phyloP scores from a whole-genome alignment of 305 asterid species.

The Solanum chacoense region DNA sequence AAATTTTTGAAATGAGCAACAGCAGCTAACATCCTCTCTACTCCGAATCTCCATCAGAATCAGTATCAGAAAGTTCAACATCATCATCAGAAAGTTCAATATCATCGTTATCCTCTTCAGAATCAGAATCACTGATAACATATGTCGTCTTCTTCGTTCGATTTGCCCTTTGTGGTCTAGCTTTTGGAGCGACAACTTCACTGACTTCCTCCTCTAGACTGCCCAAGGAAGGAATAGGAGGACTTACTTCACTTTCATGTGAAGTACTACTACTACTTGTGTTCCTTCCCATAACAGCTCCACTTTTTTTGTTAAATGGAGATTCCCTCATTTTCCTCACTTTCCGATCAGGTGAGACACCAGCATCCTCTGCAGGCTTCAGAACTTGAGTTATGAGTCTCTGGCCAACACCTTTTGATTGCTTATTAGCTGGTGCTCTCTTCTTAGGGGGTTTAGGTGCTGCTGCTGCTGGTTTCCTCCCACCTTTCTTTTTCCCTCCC shows the following conservation, averaged over 20 bases:
- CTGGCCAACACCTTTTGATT: conserved; percentile 38
- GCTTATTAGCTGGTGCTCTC: conserved; percentile 38
- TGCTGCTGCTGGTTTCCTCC: conserved; percentile 45
- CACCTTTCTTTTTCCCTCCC: conserved; percentile 38
- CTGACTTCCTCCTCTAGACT: conserved; percentile 21
- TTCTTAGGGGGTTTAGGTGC: conserved; percentile 42
- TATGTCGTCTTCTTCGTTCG: conserved; percentile 25
- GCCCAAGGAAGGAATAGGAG: conserved; percentile 33
- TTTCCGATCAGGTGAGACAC: conserved; percentile 67
- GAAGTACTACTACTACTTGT: conserved; percentile 5
- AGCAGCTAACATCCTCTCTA: not conserved
- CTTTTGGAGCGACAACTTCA: conserved; percentile 28
- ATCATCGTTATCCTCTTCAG: conserved; percentile 22
- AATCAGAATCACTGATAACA: conserved; percentile 60
- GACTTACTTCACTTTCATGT: conserved; percentile 14
- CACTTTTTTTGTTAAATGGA: conserved; percentile 89
- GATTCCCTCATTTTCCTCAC: conserved; percentile 83
- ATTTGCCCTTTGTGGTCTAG: conserved; percentile 45
- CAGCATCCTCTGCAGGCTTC: conserved; percentile 30
- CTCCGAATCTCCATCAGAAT: conserved; percentile 29
- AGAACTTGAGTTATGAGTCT: conserved; percentile 64
- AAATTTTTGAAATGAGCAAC: not conserved
- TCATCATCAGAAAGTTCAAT: conserved; percentile 16
- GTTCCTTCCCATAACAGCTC: conserved; percentile 49
- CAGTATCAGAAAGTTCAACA: conserved; percentile 32